These are phyloP conservation scores for Skeletonema grethae DNA, from an alignment of 108 stramenopile genomes.

Conservation along the genomic window DNA sequence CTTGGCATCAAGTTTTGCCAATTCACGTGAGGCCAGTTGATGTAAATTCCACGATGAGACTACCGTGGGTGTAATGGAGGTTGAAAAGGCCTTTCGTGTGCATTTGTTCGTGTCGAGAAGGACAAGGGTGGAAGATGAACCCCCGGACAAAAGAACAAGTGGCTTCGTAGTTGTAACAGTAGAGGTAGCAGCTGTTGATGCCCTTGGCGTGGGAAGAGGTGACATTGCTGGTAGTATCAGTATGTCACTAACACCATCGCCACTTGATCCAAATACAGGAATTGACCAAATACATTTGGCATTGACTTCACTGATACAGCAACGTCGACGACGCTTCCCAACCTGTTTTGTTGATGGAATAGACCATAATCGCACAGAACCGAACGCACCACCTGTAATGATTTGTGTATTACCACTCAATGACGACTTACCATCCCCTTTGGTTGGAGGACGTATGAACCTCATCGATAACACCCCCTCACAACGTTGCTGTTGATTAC, in stretches of 20 bases:
- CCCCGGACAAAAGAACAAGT: slow-evolving; percentile 36
- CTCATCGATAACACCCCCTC: slow-evolving; percentile 29
- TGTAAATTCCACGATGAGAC: slow-evolving; percentile 34
- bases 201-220: neutral
- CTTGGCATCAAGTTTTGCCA: slow-evolving; percentile 23
- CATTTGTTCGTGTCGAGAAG: slow-evolving; percentile 43
- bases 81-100: slow-evolving; percentile 50
- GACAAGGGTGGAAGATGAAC: slow-evolving; percentile 25
- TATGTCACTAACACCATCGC: slow-evolving; percentile 40
- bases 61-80: slow-evolving; percentile 39
- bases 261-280: slow-evolving; percentile 21
- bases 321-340: neutral
- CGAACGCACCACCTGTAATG: slow-evolving; percentile 37
- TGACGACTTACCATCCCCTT: neutral
- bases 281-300: slow-evolving; percentile 47
- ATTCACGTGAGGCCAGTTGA: slow-evolving; percentile 22
- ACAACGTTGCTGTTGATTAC: slow-evolving; percentile 1
- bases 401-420: slow-evolving; percentile 10
- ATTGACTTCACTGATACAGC: slow-evolving; percentile 13
- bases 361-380: slow-evolving; percentile 39
- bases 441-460: slow-evolving; percentile 5
- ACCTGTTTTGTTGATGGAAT: slow-evolving; percentile 26
- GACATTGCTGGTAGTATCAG: slow-evolving; percentile 9
- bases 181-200: neutral
- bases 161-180: slow-evolving; percentile 9